Percentiles rank a stretch among this genome's conserved stretches.
Evolutionary conservation across 805 yeast genomes (phyloP).

Genomic region (Candida hungchunana): DNA sequence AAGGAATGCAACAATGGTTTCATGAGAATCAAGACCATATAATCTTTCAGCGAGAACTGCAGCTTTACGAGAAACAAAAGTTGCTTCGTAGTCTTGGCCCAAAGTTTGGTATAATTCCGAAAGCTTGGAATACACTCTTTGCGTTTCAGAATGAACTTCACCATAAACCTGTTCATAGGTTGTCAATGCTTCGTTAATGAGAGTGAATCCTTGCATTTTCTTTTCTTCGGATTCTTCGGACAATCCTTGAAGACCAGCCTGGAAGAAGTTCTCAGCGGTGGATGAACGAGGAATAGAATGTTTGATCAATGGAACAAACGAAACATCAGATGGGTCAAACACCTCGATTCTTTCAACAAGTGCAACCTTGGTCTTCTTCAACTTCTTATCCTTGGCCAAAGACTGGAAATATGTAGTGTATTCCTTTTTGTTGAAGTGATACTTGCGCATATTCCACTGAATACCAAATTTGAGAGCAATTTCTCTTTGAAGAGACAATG

Average conservation of each 20-base stretch:
- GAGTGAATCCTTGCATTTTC: slow-evolving; percentile 54
- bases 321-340: slow-evolving; percentile 57
- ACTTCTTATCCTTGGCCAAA: slow-evolving; percentile 34
- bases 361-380: slow-evolving; percentile 18
- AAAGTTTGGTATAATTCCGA: slow-evolving; percentile 65
- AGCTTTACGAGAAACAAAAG: slow-evolving; percentile 62
- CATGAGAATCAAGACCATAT: slow-evolving; percentile 75
- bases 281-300: slow-evolving; percentile 62
- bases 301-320: slow-evolving; percentile 73
- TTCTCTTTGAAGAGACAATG: slow-evolving; percentile 53
- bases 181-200: slow-evolving; percentile 65
- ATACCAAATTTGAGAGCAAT: slow-evolving; percentile 78
- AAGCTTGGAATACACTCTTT: slow-evolving; percentile 59
- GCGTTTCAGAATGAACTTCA: slow-evolving; percentile 70
- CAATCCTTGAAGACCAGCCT: slow-evolving; percentile 43
- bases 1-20: slow-evolving; percentile 64
- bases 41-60: slow-evolving; percentile 74
- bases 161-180: slow-evolving; percentile 85
- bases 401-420: slow-evolving; percentile 21
- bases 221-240: slow-evolving; percentile 27
- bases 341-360: slow-evolving; percentile 32
- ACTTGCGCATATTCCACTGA: slow-evolving; percentile 60
- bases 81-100: slow-evolving; percentile 54
- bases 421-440: slow-evolving; percentile 37
- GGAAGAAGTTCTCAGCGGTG: slow-evolving; percentile 72